Base-by-base conservation (phyloP, 2,329 filamentous ascomycete genomes). In the Bertia moriformis region DNA sequence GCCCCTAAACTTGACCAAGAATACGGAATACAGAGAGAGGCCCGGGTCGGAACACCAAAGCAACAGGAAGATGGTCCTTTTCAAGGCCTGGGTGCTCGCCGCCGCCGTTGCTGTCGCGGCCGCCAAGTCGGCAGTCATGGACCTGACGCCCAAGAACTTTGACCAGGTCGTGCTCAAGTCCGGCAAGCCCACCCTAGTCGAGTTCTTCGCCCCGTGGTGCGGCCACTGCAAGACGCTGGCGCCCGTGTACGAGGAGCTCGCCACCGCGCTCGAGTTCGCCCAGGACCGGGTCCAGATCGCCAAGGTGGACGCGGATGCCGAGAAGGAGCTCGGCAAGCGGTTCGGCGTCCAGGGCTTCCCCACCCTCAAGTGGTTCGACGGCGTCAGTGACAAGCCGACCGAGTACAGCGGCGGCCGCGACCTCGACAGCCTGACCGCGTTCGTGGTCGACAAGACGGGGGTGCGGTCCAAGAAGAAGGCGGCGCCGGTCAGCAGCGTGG, bases 151-250 rank as follows among this genome's bases (percentile, higher is more conserved):
- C 41, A 67, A 68, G 51, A 98, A 95, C 69, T 98, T 98, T 59
- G 89, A 96, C 67, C 66, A 80, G 38, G 71, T 94, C 40, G 86
- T 94, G 46, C 71, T 94, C 44, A 77, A 93, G 58, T 89, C 84
- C 36, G 87, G 87, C 61, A 96, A 93, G 68, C 89, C 91, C 33
- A 88, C 89, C 0, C 78, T 98, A 18, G 87, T 96, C 51, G 88
- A 96, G 61, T 98, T 98, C 73, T 96, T 93, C 56, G 91, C 91
- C 20, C 88, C 89, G 18, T 98, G 91, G 91, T 98, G 91, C 56
- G 91, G 91, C 22, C 91, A 98, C 71, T 98, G 91, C 85, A 95
- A 96, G 74, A 93, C 67, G 54, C 82, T 98, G 20, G 91, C 91
- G 14, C 93, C 91, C 38, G 68, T 93, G 42, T 98, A 93, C 62